Conservation (phyloP, 257 asterid species). For the Lycium barbarum region DNA sequence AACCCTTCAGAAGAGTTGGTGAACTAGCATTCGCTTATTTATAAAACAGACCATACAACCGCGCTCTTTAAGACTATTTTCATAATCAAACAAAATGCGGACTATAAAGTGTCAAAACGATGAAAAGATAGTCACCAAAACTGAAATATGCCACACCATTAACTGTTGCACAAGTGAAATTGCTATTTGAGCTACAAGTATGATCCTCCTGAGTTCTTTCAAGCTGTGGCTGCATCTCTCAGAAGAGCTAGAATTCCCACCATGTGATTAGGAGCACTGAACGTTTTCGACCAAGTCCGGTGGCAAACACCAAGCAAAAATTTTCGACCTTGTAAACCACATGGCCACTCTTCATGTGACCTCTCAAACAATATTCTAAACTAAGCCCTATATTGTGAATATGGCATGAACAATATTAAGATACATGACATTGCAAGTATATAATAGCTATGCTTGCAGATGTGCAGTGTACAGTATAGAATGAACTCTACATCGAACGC, state of each 20-base stretch:
- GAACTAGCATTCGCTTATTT: too few species aligned
- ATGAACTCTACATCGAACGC: neutral
- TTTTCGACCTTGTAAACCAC: neutral
- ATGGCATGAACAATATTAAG: neutral
- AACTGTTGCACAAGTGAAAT: neutral
- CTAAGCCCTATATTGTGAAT: neutral
- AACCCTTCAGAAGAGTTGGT: too few species aligned
- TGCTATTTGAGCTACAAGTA: neutral
- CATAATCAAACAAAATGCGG: neutral
- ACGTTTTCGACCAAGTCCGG: neutral
- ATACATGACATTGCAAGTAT: slow-evolving; percentile 4
- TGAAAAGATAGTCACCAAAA: neutral
- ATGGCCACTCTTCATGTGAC: neutral
- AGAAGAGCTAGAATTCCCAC: neutral
- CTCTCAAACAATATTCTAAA: neutral
- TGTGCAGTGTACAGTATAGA: neutral
- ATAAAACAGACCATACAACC: neutral
- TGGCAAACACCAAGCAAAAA: neutral
- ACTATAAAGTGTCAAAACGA: neutral
- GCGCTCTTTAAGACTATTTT: neutral
- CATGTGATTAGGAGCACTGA: neutral
- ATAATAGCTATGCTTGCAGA: neutral
- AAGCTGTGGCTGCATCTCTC: neutral
- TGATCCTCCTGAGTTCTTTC: neutral
- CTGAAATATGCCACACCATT: neutral